Base-by-base conservation (phyloP, 2,329 filamentous ascomycete species). In the Claviceps sp. region DNA sequence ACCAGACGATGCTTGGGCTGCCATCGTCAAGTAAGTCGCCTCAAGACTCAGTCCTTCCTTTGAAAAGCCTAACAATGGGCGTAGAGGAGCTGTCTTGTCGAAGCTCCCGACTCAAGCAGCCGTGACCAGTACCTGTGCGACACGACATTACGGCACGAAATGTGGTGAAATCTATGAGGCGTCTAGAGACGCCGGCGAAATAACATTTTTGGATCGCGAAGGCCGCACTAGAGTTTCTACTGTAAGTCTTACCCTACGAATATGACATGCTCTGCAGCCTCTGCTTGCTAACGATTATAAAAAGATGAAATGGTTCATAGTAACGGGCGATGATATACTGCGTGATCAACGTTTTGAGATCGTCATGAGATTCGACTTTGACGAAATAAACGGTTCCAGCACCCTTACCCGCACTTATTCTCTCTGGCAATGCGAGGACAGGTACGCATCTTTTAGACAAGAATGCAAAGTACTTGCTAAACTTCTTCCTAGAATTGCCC, bases 1-100 rank as follows among this genome's bases (percentile, higher is more conserved):
- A 14, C 52, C 49, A 1, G 6, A 48, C 2, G 52, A 51, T 36
- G 52, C 52, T 8, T 54, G 52, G 52, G 52, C 48, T 34, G 52
- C 52, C 14, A 40, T 54, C 14, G 52, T 37, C 0, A 51, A 51
- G 52, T 54, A 36, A 4, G 22, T 24, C 20, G 41, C 9, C 18
- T n/a, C n/a, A 8, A 26, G 18, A 4, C 14, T n/a, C 13, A 14
- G 2, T 20, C 11, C 3, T 41, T 48, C 7, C 11, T 18, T 34
- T 26, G 7, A 26, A 2, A 5, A 1, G 18, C 20, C 37, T 37
- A n/a, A 38, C 13, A 14, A 7, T 26, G 9, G 2, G 13, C 13
- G 1, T 1, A 50, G 52, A 34, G 48, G 52, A 30, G 37, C 48
- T 3, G 52, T 48, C 7, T 18, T 53, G 1, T 53, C 52, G 2